Conservation (phyloP, 2,329 filamentous ascomycete species). For the Trichoderma sp. region DNA sequence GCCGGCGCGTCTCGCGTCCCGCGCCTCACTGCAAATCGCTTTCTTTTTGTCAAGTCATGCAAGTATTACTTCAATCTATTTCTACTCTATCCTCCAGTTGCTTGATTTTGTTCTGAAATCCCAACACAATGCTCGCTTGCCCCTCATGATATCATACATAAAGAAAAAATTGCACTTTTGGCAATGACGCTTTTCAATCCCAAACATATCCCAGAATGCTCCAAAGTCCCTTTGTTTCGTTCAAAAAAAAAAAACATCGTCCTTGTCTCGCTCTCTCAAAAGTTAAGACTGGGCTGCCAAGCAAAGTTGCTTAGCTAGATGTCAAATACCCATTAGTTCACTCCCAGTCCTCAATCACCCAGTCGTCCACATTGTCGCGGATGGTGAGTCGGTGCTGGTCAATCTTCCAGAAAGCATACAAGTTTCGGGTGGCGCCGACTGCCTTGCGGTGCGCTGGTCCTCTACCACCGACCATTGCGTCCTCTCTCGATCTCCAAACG, state of each 20-base stretch:
- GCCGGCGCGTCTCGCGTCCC: not conserved
- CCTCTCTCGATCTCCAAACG: slow-evolving; percentile 59
- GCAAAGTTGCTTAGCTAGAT: slow-evolving; percentile 14
- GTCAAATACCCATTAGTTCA: not conserved
- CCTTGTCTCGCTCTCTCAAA: not conserved
- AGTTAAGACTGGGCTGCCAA: not conserved
- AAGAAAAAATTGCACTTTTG: not conserved
- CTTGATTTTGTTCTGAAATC: not conserved
- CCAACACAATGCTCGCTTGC: slow-evolving; percentile 12
- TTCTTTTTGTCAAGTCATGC: not conserved
- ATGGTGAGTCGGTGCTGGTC: slow-evolving; percentile 69
- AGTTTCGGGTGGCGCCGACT: slow-evolving; percentile 61
- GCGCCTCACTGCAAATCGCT: not conserved
- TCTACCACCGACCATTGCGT: slow-evolving; percentile 57
- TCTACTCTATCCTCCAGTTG: slow-evolving; percentile 12
- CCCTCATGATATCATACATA: slow-evolving; percentile 5
- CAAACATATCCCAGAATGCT: slow-evolving; percentile 7
- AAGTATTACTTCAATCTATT: slow-evolving; percentile 13
- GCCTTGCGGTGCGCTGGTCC: slow-evolving; percentile 63
- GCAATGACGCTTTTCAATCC: not conserved
- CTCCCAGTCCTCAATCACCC: slow-evolving; percentile 61
- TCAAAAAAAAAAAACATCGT: not conserved
- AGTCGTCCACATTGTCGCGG: slow-evolving; percentile 60
- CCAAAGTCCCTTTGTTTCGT: not conserved
- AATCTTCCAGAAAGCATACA: slow-evolving; percentile 66